Evolutionary conservation across 257 asterid species (phyloP).

Genomic region (Rauvolfia tetraphylla): DNA sequence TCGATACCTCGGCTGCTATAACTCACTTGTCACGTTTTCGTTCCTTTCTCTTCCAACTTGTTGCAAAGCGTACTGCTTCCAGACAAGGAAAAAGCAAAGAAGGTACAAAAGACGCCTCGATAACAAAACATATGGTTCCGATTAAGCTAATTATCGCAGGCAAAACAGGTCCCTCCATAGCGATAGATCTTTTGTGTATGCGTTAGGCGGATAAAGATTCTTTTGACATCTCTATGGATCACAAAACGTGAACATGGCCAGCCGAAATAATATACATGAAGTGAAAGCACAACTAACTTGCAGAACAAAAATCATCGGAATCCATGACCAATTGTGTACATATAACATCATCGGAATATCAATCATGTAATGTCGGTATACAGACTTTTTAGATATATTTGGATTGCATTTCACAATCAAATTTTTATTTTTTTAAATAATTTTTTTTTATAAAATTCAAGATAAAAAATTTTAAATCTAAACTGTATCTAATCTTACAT

Average conservation of each 20-base stretch:
- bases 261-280: background rate
- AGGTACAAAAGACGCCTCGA: background rate
- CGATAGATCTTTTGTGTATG: background rate
- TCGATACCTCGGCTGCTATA: too few relatives aligned
- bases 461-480: too few relatives aligned
- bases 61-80: too few relatives aligned
- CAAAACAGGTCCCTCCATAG: background rate
- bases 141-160: background rate
- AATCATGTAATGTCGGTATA: background rate
- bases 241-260: background rate
- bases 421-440: too few relatives aligned
- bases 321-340: background rate
- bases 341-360: background rate
- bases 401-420: too few relatives aligned
- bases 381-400: too few relatives aligned
- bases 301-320: background rate
- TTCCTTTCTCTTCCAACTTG: too few relatives aligned
- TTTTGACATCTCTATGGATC: background rate
- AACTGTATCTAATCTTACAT: too few relatives aligned
- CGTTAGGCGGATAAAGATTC: background rate
- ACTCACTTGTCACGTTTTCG: too few relatives aligned
- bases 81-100: background rate
- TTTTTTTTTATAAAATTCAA: too few relatives aligned
- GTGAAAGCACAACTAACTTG: background rate
- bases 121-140: background rate